Percentiles rank a stretch among this genome's conserved stretches.
phyloP scores from a whole-genome alignment of 257 asterid species.

The Mentha longifolia region DNA sequence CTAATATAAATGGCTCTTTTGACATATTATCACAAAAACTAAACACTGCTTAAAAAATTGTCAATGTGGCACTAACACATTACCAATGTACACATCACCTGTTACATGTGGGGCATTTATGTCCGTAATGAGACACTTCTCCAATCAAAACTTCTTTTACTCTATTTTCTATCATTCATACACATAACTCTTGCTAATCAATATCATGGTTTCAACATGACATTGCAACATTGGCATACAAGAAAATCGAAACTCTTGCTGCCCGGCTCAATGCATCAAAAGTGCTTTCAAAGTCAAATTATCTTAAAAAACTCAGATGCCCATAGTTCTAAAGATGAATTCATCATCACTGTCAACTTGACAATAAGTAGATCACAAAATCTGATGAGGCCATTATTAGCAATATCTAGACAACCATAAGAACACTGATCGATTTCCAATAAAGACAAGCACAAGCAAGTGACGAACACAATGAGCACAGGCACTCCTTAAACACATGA shows the following conservation, averaged over 20 bases:
- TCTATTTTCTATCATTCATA: too few species aligned
- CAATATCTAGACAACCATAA: neutral
- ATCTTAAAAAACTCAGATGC: neutral
- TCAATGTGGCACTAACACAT: too few species aligned
- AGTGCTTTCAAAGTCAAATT: neutral
- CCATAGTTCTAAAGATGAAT: neutral
- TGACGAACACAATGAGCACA: neutral
- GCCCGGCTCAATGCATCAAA: neutral
- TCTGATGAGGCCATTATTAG: neutral
- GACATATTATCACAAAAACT: too few species aligned
- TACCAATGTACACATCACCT: too few species aligned
- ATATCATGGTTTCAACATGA: neutral
- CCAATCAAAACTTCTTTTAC: too few species aligned
- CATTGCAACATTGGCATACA: neutral
- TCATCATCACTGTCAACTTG: neutral
- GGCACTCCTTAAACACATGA: too few species aligned
- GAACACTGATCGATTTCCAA: slow-evolving; percentile 4
- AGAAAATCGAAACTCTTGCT: slow-evolving; percentile 1
- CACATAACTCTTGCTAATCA: neutral
- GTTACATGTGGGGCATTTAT: too few species aligned
- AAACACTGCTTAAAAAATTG: too few species aligned
- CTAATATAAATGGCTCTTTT: too few species aligned
- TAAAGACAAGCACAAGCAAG: slow-evolving; percentile 9
- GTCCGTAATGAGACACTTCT: too few species aligned
- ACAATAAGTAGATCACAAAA: neutral